Base-by-base conservation (phyloP, 1,139 yeast genomes). In the Yamadazyma siamensis region DNA sequence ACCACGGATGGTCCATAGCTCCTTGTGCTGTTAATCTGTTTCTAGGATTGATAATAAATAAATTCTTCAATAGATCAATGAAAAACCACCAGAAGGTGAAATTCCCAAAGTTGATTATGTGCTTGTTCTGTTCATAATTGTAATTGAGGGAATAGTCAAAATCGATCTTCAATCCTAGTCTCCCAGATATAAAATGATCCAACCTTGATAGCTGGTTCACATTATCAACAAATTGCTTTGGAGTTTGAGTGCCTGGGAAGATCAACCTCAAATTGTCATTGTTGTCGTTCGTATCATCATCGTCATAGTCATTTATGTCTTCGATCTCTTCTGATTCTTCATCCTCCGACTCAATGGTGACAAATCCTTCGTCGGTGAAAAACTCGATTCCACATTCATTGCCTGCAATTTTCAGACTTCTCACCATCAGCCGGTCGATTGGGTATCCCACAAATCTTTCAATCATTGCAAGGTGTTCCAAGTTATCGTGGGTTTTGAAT, bases 381-480 rank as follows among this genome's bases (percentile, higher is more conserved):
- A 49, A 65, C 33, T 60, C 59, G 23, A 64, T 34, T 4, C 73
- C 74, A 44, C 71, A 65, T 38, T 67, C 72, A 39, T 66, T 65
- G 25, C 60, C 62, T 27, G 56, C 54, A 13, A 50, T 46, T 34
- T 66, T 65, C 40, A 65, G 62, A 16, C 41, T 30, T 27, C 52
- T 51, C 10, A 68, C 65, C 61, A 68, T 59, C 14, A 50, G 43
- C 38, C 58, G 61, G 38, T 66, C 71, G 21, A 69, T 61, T 15
- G 39, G 45, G 27, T 60, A 55, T 13, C 78, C 78, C 25, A 80
- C 63, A 12, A 89, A 75, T 43, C 77, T 79, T 56, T 91, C 94
- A 84, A 94, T 91, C 82, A 94, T 80, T 11, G 95, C 95, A 53
- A 94, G 67, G 59, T 94, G 98, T 56, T 91, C 97, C 36, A 80